Evolutionary conservation across 75 land plant genomes (phyloP).

Genomic region (Larix kaempferi): DNA sequence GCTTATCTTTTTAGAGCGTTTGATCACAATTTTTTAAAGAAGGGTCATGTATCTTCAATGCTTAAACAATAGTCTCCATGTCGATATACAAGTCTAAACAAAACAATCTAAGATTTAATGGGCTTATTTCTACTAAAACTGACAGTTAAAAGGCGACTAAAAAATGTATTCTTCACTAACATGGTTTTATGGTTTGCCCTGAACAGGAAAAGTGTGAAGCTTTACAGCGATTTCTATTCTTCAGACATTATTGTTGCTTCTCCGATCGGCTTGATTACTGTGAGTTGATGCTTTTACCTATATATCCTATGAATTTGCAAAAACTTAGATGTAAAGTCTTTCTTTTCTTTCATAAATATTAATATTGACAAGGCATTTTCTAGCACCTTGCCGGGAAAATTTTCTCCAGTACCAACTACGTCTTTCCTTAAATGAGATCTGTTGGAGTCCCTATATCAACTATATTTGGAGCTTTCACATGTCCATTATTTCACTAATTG

Average conservation of each 20-base stretch:
- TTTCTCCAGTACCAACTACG: neutral
- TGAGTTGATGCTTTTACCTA: conserved; percentile 32
- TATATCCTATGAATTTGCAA: neutral
- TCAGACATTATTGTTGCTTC: conserved; percentile 96
- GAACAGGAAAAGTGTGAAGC: conserved; percentile 73
- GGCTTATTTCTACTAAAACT: neutral
- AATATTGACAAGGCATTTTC: neutral
- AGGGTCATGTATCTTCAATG: neutral
- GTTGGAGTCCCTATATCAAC: neutral
- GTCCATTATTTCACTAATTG: too few species aligned
- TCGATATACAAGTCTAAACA: neutral
- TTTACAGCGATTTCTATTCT: conserved; percentile 87
- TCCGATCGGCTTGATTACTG: conserved; percentile 73
- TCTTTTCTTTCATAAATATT: neutral
- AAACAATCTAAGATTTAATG: neutral
- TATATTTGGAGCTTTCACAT: too few species aligned
- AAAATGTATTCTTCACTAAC: neutral
- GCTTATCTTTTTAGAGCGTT: neutral
- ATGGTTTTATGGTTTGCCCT: neutral
- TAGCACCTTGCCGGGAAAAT: neutral
- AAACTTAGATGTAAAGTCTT: neutral
- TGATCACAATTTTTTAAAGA: neutral
- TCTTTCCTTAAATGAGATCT: neutral
- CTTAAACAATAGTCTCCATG: neutral
- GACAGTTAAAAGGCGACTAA: neutral